Evolutionary conservation across 805 yeast species (phyloP), one percentile per base, ranked within the genome.

Genomic region (Candida railenensis): DNA sequence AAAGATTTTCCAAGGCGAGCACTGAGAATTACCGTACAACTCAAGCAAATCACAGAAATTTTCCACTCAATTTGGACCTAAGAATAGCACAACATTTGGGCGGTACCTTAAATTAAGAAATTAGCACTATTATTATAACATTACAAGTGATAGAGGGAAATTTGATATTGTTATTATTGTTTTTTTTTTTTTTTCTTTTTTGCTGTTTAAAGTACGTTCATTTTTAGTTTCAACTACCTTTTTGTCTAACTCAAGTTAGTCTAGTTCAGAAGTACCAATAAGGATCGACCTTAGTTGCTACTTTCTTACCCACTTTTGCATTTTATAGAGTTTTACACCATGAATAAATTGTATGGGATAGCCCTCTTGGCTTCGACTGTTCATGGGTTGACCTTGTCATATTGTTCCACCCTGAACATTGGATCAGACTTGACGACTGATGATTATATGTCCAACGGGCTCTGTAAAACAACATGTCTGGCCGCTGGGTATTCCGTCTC

Each of bases 361-460:
- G 30, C 11, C 30, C 9, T 11, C 5, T 7, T 25, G 30, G 30
- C 30, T 11, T 5, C 30, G 9, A 25, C 9, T 25, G 30, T 25
- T 25, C 30, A 25, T 25, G 30, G 30, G 30, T 25, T 25, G 30
- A 25, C 39, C 8, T 36, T 36, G 22, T 19, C 16, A 36, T 34
- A 22, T 42, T 67, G 72, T 42, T 57, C 71, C 5, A 53, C 52
- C 22, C 33, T 44, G 15, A 65, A 65, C 49, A 43, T 62, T 22
- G 63, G 59, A 4, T 34, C 53, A 14, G 51, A 48, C 20, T 46
- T 41, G 16, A 36, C 49, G 8, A 48, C 58, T 14, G 11, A 48
- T 42, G 47, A 51, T 32, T 67, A 30, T 44, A 66, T 69, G 75
- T 71, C 78, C 25, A 77, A 73, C 52, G 89, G 89, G 2, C 58